Percentiles rank a stretch among this genome's conserved stretches.
phyloP scores from a whole-genome alignment of 2,329 filamentous ascomycete species.

The Penicillium sp. region DNA sequence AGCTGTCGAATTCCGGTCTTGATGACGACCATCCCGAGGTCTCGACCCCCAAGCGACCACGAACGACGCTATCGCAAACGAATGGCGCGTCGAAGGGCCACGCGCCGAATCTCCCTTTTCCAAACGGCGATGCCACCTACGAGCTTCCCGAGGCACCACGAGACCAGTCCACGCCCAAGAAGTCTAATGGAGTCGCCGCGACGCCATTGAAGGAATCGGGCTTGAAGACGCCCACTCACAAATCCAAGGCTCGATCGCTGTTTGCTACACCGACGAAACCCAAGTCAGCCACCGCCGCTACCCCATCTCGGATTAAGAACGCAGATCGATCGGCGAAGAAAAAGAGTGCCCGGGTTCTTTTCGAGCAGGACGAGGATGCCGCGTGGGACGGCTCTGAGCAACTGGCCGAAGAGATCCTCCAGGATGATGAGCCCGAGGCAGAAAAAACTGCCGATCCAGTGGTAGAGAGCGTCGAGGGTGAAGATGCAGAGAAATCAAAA shows the following conservation, averaged over 20 bases:
- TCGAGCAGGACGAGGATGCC: conserved; percentile 72
- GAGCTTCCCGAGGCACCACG: conserved; percentile 31
- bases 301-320: conserved; percentile 67
- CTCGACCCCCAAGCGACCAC: conserved; percentile 45
- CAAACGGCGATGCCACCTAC: conserved; percentile 26
- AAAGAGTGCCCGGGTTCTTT: conserved; percentile 77
- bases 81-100: conserved; percentile 33
- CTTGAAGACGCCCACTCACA: conserved; percentile 42
- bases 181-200: conserved; percentile 30
- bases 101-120: conserved; percentile 14
- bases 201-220: conserved; percentile 38
- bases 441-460: conserved; percentile 25
- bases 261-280: conserved; percentile 46
- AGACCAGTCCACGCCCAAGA: conserved; percentile 37
- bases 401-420: conserved; percentile 69
- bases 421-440: conserved; percentile 40
- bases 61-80: conserved; percentile 25
- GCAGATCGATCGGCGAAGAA: conserved; percentile 82
- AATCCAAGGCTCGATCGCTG: conserved; percentile 38
- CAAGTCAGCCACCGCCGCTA: conserved; percentile 39
- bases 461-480: conserved; percentile 40
- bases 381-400: conserved; percentile 65
- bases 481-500: conserved; percentile 36
- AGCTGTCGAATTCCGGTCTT: conserved; percentile 40
- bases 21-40: conserved; percentile 37